Base-by-base conservation (phyloP, 108 stramenopile species). In the Stephanodiscus minutulus region DNA sequence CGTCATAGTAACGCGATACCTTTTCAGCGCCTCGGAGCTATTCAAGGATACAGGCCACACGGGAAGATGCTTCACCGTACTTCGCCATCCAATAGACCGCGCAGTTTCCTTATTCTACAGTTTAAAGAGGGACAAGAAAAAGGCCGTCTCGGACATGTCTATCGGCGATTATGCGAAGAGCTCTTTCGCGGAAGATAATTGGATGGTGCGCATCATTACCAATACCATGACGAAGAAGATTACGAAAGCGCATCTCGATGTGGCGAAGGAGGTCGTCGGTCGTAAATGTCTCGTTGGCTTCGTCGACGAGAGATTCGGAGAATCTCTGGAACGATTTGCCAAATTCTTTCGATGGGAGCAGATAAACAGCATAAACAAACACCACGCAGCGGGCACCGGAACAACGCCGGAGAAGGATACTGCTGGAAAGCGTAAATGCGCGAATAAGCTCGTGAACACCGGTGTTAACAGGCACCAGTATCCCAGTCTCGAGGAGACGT, bases 261-360 rank as follows among this genome's bases (percentile, higher is more conserved):
- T 72, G 33, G 77, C 77, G 7, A 71, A 66, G 64, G 46, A 78
- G 59, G 59, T 61, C 17, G 3, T 61, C 36, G 59, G 59, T 3
- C 27, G 59, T 9, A 61, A 61, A 36, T 61, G 31, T 33, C 31
- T 33, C 31, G 31, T 33, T 33, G 31, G 31, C 31, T 33, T 33
- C 31, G 5, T 33, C 5, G 59, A 33, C 35, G 18, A n/a, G 59
- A 61, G 50, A 31, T 48, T 72, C 7, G 76, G 73, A 49, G 62
- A 70, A 11, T 65, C 63, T 52, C 59, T 82, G 48, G 29, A 43
- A 44, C 53, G 80, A 21, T 81, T 76, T 47, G 33, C 48, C 1
- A 24, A 49, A 36, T 74, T 70, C 70, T 81, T 81, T 64, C 66
- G 61, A 17, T 81, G 69, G 64, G 53, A 64, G 15, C 25, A 47